These are phyloP conservation scores for Magnaporthales sp. DNA, from an alignment of 2,329 filamentous ascomycete genomes.

Conservation along the genomic window DNA sequence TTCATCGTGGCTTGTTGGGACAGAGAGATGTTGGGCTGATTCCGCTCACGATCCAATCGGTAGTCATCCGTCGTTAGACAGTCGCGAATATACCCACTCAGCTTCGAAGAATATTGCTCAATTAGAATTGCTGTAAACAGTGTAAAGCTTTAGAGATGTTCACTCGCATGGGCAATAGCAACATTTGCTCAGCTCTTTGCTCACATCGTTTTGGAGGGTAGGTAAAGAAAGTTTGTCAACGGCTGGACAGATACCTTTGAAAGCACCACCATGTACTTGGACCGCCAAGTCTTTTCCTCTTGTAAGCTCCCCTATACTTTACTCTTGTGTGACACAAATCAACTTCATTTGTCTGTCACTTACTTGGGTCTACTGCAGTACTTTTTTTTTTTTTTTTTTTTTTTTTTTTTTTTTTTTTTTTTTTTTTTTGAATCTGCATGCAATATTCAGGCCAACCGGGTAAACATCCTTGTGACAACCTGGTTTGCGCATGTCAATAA, in stretches of 20 bases:
- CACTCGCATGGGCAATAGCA: too few relatives aligned
- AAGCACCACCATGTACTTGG: background rate
- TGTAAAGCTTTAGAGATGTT: too few relatives aligned
- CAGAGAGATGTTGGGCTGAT: background rate
- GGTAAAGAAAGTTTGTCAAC: background rate
- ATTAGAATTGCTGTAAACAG: too few relatives aligned
- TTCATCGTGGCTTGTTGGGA: background rate
- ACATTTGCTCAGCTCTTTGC: too few relatives aligned
- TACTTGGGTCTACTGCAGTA: background rate
- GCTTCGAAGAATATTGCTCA: too few relatives aligned
- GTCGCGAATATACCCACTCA: background rate
- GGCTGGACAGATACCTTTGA: background rate
- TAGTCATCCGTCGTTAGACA: background rate
- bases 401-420: background rate
- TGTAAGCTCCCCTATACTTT: background rate
- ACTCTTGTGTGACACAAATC: background rate
- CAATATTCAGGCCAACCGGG: background rate
- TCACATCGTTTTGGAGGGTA: too few relatives aligned
- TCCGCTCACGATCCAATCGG: background rate
- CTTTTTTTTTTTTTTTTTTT: background rate
- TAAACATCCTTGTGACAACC: background rate
- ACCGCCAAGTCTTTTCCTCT: background rate
- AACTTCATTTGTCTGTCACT: background rate
- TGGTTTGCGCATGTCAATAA: background rate
- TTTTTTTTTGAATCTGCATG: background rate